Conservation (phyloP, 352 stramenopile genomes). For the Pythium insidiosum region DNA sequence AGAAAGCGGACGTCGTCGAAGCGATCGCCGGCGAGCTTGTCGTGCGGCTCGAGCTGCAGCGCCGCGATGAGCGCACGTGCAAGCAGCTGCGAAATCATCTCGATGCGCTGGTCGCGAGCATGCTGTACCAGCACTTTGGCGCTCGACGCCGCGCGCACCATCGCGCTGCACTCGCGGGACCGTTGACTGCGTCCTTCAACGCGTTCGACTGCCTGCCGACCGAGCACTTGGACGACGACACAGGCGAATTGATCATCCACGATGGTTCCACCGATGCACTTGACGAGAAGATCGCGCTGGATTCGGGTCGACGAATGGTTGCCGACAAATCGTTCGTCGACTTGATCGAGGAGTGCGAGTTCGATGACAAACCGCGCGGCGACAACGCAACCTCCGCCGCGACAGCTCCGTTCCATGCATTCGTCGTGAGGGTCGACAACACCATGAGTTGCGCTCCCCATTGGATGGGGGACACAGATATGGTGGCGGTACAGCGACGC, state of each 20-base stretch:
- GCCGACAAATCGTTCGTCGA: constrained; percentile 22
- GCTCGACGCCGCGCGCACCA: constrained; percentile 20
- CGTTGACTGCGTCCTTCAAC: constrained; percentile 42
- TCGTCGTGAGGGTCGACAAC: neutral
- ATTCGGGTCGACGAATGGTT: too few species aligned
- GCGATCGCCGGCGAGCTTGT: constrained; percentile 53
- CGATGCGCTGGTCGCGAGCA: constrained; percentile 38
- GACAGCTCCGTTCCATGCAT: constrained; percentile 3
- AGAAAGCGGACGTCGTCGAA: constrained; percentile 62
- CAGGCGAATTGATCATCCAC: constrained; percentile 40
- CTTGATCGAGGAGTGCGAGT: constrained; percentile 32
- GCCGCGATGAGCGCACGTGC: constrained; percentile 11
- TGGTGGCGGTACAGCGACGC: neutral
- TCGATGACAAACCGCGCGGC: constrained; percentile 5
- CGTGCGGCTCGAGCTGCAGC: constrained; percentile 35
- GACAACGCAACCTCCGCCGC: neutral
- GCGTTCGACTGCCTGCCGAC: constrained; percentile 49
- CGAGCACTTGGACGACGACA: constrained; percentile 49
- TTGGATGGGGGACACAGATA: too few species aligned
- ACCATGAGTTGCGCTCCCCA: too few species aligned
- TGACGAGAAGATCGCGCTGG: constrained; percentile 3
- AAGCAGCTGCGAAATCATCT: constrained; percentile 32
- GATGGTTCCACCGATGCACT: constrained; percentile 21
- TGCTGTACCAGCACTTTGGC: constrained; percentile 56
- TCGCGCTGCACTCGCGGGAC: constrained; percentile 18